phyloP scores from a whole-genome alignment of 1,284 basidiomycete species.

The Irpex sp. region DNA sequence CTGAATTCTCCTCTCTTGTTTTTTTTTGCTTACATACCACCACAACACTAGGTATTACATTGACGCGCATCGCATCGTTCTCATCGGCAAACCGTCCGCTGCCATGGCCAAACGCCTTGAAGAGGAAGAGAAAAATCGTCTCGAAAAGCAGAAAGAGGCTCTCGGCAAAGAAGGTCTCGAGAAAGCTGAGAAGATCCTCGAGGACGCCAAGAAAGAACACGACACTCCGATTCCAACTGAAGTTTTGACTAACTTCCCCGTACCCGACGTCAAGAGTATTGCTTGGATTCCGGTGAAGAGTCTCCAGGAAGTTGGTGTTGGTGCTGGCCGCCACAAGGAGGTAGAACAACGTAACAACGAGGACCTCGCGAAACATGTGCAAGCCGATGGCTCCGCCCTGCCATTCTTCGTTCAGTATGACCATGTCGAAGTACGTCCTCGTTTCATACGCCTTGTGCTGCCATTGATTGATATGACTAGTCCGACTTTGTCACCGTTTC shows the following conservation, averaged over 20 bases:
- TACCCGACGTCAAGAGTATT: conserved; percentile 87
- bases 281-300: conserved; percentile 95
- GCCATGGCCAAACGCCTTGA: conserved; percentile 82
- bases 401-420: conserved; percentile 94
- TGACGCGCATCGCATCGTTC: conserved; percentile 64
- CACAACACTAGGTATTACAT: conserved; percentile 66
- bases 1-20: background rate
- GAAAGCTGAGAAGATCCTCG: conserved; percentile 66
- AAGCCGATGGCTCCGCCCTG: conserved; percentile 63
- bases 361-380: conserved; percentile 63
- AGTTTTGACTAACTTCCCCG: conserved; percentile 80
- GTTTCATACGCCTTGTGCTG: conserved; percentile 3
- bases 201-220: conserved; percentile 86
- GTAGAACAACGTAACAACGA: conserved; percentile 18
- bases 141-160: conserved; percentile 64
- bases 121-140: conserved; percentile 76
- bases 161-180: conserved; percentile 84
- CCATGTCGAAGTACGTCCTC: conserved; percentile 64
- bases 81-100: conserved; percentile 89
- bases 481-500: conserved; percentile 90
- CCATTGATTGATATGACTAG: conserved; percentile 32
- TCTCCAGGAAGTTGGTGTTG: conserved; percentile 57
- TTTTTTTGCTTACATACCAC: conserved; percentile 6
- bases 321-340: conserved; percentile 33
- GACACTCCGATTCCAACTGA: conserved; percentile 80